A percentile compares a stretch with the other conserved stretches of the same genome.
Conservation (phyloP, 2,329 filamentous ascomycete genomes). For the Biscogniauxia sp. region DNA sequence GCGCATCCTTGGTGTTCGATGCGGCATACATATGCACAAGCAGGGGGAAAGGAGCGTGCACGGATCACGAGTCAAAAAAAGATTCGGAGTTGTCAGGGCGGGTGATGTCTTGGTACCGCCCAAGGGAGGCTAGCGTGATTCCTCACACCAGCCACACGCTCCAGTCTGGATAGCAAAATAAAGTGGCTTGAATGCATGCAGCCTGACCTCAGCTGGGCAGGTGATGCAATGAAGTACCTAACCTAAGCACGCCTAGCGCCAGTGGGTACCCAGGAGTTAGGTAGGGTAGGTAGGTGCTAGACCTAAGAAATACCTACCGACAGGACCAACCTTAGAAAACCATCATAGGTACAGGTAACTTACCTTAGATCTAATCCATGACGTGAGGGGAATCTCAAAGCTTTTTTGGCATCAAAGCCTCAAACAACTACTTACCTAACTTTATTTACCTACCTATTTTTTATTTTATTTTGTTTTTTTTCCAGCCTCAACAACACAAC, state of each 20-base stretch:
- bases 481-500: background rate
- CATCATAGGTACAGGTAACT: background rate
- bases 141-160: background rate
- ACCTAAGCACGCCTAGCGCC: background rate
- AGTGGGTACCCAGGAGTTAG: too few relatives aligned
- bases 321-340: background rate
- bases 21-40: background rate
- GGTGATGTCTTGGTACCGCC: background rate
- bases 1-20: background rate
- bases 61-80: background rate
- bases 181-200: background rate
- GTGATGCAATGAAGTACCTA: background rate
- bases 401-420: conserved; percentile 23
- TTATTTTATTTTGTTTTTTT: background rate
- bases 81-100: background rate
- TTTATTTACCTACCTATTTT: too few relatives aligned
- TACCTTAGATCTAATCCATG: conserved; percentile 15
- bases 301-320: too few relatives aligned
- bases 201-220: background rate
- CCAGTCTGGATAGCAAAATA: background rate
- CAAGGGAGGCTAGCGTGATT: background rate
- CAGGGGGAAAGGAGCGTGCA: background rate
- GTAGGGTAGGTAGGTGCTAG: too few relatives aligned
- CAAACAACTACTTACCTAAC: background rate
- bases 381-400: conserved; percentile 21